phyloP scores from a whole-genome alignment of 2,329 filamentous ascomycete genomes.

The Monosporascus sp. region DNA sequence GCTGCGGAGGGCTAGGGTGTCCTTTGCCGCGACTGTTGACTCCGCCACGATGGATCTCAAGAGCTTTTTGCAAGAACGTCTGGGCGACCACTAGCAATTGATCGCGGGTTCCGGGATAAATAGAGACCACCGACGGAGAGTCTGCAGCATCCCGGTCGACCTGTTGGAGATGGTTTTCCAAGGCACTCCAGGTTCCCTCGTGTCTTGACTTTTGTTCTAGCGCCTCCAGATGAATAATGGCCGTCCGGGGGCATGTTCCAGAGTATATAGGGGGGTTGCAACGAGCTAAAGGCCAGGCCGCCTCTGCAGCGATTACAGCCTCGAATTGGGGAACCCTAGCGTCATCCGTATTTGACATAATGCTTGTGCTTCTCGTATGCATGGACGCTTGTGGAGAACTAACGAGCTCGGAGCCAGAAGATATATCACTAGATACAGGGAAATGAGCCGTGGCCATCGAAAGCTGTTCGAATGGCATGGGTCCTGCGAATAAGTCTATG shows the following conservation, averaged over 20 bases:
- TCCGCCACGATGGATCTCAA: conserved; percentile 60
- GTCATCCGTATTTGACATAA: conserved; percentile 36
- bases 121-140: conserved; percentile 38
- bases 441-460: conserved; percentile 34
- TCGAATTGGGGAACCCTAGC: conserved; percentile 40
- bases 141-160: conserved; percentile 32
- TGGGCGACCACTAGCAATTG: conserved; percentile 69
- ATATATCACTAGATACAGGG: conserved; percentile 36
- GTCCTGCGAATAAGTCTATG: conserved; percentile 35
- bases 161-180: conserved; percentile 38
- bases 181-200: conserved; percentile 40
- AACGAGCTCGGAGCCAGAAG: conserved; percentile 38
- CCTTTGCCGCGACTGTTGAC: conserved; percentile 34
- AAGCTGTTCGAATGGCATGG: conserved; percentile 26
- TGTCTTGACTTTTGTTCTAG: conserved; percentile 46
- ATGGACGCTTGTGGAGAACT: conserved; percentile 39
- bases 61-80: conserved; percentile 64
- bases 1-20: conserved; percentile 43
- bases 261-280: conserved; percentile 44
- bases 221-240: conserved; percentile 46
- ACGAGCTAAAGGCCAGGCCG: conserved; percentile 46
- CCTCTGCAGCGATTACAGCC: conserved; percentile 42
- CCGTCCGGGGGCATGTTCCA: conserved; percentile 42
- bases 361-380: conserved; percentile 44
- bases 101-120: conserved; percentile 52